Conservation (phyloP, 108 stramenopile species). For the Bacterosira constricta region DNA sequence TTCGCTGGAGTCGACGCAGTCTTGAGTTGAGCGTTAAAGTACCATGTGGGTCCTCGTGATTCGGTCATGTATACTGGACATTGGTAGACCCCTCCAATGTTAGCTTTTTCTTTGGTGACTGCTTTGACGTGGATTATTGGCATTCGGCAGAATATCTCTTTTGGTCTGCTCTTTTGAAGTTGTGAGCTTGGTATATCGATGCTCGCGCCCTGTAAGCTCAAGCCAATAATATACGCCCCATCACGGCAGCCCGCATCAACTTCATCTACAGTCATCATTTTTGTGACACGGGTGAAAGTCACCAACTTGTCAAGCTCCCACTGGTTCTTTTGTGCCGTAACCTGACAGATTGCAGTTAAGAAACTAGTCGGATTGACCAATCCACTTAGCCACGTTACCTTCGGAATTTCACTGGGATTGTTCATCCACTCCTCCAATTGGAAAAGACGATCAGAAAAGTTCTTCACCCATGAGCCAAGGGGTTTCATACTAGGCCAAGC, state of each 20-base stretch:
- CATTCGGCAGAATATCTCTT: constrained; percentile 90
- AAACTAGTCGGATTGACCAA: constrained; percentile 90
- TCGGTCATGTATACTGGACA: constrained; percentile 89
- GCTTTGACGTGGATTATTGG: constrained; percentile 87
- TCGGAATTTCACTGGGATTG: constrained; percentile 87
- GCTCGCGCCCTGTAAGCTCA: constrained; percentile 85
- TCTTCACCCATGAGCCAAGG: constrained; percentile 69
- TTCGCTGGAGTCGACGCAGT: constrained; percentile 76
- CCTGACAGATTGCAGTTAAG: constrained; percentile 91
- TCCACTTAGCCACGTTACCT: constrained; percentile 86
- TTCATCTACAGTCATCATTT: constrained; percentile 72
- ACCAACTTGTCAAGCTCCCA: constrained; percentile 90
- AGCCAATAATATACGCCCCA: constrained; percentile 83
- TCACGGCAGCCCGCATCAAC: constrained; percentile 76
- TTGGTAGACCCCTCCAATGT: constrained; percentile 72
- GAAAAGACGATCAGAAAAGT: constrained; percentile 67
- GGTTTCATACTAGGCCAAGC: constrained; percentile 82
- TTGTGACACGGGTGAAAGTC: constrained; percentile 88
- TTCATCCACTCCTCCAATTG: constrained; percentile 89
- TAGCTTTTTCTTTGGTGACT: constrained; percentile 80
- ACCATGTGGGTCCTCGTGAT: constrained; percentile 81
- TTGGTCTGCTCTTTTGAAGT: constrained; percentile 80
- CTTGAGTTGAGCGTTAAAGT: constrained; percentile 84
- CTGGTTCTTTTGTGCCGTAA: constrained; percentile 82
- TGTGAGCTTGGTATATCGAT: constrained; percentile 63